A percentile compares a stretch with the other conserved stretches of the same genome.
These are phyloP conservation scores for Protomyces arabidopsidicola DNA, from an alignment of 1,139 yeast species.

Conservation along the genomic window DNA sequence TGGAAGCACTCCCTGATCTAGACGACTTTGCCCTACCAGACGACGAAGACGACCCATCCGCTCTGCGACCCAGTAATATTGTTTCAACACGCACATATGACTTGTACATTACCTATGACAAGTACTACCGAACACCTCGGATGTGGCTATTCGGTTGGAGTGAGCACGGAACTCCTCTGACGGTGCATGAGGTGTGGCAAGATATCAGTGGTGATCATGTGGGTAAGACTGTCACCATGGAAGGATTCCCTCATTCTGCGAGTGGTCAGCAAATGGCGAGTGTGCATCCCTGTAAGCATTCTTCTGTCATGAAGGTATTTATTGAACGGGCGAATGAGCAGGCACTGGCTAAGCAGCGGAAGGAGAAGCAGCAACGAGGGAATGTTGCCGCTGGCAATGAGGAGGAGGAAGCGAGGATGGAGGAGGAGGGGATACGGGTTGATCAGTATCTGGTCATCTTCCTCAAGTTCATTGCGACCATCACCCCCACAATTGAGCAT, in stretches of 20 bases:
- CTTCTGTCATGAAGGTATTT: conserved; percentile 85
- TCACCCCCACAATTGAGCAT: conserved; percentile 94
- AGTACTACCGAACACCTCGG: conserved; percentile 94
- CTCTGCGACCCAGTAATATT: conserved; percentile 40
- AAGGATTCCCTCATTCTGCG: conserved; percentile 71
- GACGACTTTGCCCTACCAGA: conserved; percentile 48
- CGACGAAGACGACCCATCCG: conserved; percentile 43
- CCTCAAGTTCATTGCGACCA: conserved; percentile 90
- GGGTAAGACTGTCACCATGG: conserved; percentile 95
- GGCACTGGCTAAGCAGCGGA: conserved; percentile 1
- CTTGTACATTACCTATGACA: conserved; percentile 82
- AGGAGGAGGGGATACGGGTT: conserved; percentile 59
- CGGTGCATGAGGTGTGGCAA: conserved; percentile 88
- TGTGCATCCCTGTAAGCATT: conserved; percentile 94
- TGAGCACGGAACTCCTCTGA: conserved; percentile 74
- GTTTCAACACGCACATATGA: conserved; percentile 67
- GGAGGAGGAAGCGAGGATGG: conserved; percentile 37
- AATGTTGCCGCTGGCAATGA: background rate
- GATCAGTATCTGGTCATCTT: conserved; percentile 88
- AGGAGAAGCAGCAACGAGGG: background rate
- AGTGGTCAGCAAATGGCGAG: conserved; percentile 77
- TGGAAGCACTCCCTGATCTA: conserved; percentile 39
- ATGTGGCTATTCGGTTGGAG: conserved; percentile 85
- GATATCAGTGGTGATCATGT: conserved; percentile 88
- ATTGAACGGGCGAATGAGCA: conserved; percentile 56